Conservation (phyloP, 176 grass and related monocot species). For the Aegilops tauschii region DNA sequence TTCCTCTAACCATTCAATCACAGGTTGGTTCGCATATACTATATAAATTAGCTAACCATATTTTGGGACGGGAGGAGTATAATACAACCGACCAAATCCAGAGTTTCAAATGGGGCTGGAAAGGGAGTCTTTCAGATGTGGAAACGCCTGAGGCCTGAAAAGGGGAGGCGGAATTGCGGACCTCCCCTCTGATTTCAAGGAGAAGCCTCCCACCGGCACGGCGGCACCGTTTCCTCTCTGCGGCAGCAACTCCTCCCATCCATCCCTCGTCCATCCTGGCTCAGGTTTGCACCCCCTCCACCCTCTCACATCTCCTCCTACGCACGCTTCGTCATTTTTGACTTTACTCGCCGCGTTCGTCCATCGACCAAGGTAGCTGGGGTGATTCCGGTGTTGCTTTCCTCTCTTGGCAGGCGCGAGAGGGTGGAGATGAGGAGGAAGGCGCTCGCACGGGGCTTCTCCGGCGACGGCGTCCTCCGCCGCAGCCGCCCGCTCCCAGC, state of each 20-base stretch:
- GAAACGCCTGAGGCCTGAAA: neutral
- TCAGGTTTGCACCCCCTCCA: neutral
- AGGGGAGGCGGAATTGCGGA: neutral
- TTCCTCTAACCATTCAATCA: too few relatives aligned
- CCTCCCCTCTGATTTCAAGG: neutral
- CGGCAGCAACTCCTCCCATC: neutral
- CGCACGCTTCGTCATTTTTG: neutral
- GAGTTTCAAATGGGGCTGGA: too few relatives aligned
- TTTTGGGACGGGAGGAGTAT: too few relatives aligned
- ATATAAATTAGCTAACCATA: too few relatives aligned
- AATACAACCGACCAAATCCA: too few relatives aligned
- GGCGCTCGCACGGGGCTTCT: slow-evolving; percentile 18
- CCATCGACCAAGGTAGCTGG: neutral
- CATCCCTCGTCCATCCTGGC: neutral
- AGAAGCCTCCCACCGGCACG: neutral
- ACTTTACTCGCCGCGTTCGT: neutral
- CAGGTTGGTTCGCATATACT: too few relatives aligned
- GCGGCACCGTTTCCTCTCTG: neutral
- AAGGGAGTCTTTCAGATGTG: neutral
- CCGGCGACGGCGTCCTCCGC: neutral
- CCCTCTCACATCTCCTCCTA: neutral
- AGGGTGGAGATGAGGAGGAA: neutral
- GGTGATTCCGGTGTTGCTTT: neutral
- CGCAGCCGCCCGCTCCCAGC: neutral
- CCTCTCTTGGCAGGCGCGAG: neutral